Base-by-base conservation (phyloP, 164 flowering plant genomes). In the Berberis vulgaris region DNA sequence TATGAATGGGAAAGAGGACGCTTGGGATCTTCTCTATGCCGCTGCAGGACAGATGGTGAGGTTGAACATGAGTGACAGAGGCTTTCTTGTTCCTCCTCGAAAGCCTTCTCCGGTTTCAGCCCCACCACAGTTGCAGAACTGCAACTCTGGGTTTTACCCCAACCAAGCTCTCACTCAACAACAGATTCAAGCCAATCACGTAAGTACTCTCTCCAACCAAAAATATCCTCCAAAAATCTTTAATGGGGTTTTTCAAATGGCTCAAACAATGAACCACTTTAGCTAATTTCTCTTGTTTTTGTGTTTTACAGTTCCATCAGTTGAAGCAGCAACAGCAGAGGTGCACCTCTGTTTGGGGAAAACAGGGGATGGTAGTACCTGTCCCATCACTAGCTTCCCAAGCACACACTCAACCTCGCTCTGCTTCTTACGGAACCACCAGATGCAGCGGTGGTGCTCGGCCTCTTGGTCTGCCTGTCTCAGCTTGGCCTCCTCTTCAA, bases 1-100 rank as follows among this genome's bases (percentile, higher is more conserved):
- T 1, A 12, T 66, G 41, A 69, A 65, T 12, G 56, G 43, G 42
- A 66, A 56, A 2, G 78, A 78, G 5, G 71, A 67, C 8, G 76
- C 83, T 7, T 84, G 84, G 88, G 83, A 85, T 65, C 75, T 88
- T 57, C 80, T 86, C 0, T 75, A 67, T 43, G 89, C 84, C 1
- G 95, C 86, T 2, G 91, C 88, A 0, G 92, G 81, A 3, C 91
- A 86, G 52, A 81, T 86, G 0, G 85, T 77, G 5, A 79, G 83
- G 74, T 72, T 81, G 78, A 77, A 78, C 56, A 62, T 74, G 68
- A 73, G 61, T 43, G 77, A 76, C 10, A 41, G 75, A 53, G 82
- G 82, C 0, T 76, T 76, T 1, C 59, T 79, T 12, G 76, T 68
- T 45, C 79, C 76, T 0, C 78, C 74, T 0, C 42, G 65, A 3